Percentiles rank a stretch among this genome's conserved stretches.
Conservation (phyloP, 768 basidiomycete genomes). For the Lentinula sp. region DNA sequence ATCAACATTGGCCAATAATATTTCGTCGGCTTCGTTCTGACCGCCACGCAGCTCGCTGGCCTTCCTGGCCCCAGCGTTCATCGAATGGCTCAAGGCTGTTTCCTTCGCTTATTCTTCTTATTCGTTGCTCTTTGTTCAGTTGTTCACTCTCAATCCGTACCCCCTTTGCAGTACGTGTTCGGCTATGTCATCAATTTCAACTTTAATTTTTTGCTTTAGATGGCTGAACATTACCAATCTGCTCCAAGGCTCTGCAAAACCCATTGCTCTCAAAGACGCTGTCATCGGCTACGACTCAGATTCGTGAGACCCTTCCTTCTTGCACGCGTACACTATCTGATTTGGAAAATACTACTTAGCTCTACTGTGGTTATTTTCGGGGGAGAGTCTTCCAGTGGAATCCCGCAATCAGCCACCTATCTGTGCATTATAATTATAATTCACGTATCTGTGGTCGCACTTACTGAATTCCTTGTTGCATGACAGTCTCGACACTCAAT, state of each 20-base stretch:
- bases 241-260: conserved; percentile 45
- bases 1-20: background rate
- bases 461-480: conserved; percentile 8
- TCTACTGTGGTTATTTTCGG: conserved; percentile 69
- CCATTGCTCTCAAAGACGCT: conserved; percentile 65
- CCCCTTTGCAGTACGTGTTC: conserved; percentile 45
- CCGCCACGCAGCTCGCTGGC: conserved; percentile 8
- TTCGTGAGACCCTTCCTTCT: conserved; percentile 21
- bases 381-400: conserved; percentile 62
- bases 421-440: conserved; percentile 42
- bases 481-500: conserved; percentile 54
- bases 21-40: background rate
- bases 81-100: conserved; percentile 25
- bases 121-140: conserved; percentile 10
- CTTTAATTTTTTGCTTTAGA: conserved; percentile 22
- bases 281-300: conserved; percentile 58
- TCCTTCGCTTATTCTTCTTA: conserved; percentile 21
- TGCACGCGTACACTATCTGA: background rate
- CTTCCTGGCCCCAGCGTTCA: conserved; percentile 5
- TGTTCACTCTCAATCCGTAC: conserved; percentile 23
- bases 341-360: conserved; percentile 18
- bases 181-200: conserved; percentile 14
- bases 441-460: background rate
- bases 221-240: conserved; percentile 68
- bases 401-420: conserved; percentile 59